phyloP scores from a whole-genome alignment of 306 rosid genomes.

The Acacia crassicarpa region DNA sequence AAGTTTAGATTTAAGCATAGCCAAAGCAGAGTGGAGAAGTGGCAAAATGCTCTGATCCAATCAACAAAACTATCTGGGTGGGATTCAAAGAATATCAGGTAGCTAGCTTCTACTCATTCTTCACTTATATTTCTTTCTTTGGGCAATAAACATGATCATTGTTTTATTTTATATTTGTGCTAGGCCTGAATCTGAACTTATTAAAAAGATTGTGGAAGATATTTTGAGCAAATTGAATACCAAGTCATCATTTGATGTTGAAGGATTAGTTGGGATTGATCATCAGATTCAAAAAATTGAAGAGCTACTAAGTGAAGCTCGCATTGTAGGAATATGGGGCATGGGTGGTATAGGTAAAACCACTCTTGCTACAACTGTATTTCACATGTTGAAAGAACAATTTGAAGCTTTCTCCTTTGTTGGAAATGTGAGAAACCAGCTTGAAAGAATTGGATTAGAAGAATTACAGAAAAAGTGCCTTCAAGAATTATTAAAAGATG shows the following conservation, averaged over 20 bases:
- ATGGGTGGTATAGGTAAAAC: background rate
- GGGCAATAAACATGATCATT: too few relatives aligned
- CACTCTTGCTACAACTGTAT: background rate
- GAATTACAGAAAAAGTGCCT: background rate
- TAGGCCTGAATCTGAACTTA: background rate
- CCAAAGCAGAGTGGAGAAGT: too few relatives aligned
- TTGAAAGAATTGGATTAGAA: background rate
- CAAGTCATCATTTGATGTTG: background rate
- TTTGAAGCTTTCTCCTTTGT: constrained; percentile 8
- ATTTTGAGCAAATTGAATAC: background rate
- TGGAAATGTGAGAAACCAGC: background rate
- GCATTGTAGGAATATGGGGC: constrained; percentile 5
- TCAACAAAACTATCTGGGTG: too few relatives aligned
- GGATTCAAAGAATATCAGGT: too few relatives aligned
- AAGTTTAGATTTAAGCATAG: too few relatives aligned
- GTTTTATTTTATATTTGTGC: background rate
- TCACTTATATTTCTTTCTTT: too few relatives aligned
- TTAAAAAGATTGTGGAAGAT: background rate
- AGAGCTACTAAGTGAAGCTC: background rate
- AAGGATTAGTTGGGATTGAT: background rate
- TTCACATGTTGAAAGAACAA: background rate
- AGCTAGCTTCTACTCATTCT: background rate
- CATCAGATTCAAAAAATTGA: background rate
- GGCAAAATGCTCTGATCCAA: too few relatives aligned
- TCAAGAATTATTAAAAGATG: background rate